phyloP scores from a whole-genome alignment of 805 yeast genomes.

The Ogataea ramenticola region DNA sequence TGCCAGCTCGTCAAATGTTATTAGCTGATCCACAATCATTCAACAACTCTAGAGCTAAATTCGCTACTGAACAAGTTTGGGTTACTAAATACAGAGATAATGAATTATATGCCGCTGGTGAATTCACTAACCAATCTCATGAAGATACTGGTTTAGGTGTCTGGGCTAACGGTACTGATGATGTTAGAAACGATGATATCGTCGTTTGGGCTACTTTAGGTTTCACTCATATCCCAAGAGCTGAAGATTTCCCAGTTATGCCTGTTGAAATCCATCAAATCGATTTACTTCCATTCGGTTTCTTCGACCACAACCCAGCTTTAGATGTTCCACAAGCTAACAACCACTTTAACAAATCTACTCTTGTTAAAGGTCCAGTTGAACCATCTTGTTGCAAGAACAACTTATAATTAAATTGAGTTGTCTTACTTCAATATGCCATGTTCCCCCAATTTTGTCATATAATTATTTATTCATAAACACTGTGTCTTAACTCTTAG shows the following conservation, averaged over 20 bases:
- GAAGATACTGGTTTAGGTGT: conserved; percentile 61
- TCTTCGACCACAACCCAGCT: conserved; percentile 74
- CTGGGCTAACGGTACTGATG: conserved; percentile 64
- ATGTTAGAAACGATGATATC: conserved; percentile 65
- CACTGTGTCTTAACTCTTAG: not conserved
- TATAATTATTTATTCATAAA: not conserved
- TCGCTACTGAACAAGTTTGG: conserved; percentile 76
- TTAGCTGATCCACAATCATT: conserved; percentile 56
- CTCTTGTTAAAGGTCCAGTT: conserved; percentile 25
- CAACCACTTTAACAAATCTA: conserved; percentile 61
- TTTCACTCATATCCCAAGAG: conserved; percentile 74
- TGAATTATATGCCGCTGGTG: conserved; percentile 75
- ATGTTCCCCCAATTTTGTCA: not conserved
- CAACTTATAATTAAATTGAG: conserved; percentile 19
- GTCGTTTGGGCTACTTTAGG: conserved; percentile 82
- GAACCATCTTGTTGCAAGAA: conserved; percentile 26
- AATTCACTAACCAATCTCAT: conserved; percentile 75
- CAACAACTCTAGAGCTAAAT: conserved; percentile 65
- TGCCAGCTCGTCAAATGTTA: conserved; percentile 74
- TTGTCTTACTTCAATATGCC: no score
- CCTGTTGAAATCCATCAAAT: conserved; percentile 74
- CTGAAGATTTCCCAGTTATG: conserved; percentile 88
- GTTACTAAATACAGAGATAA: conserved; percentile 72
- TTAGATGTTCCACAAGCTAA: conserved; percentile 68
- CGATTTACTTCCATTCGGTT: conserved; percentile 61